Base-by-base conservation (phyloP, 306 rosid species). In the Begonia masoniana region DNA sequence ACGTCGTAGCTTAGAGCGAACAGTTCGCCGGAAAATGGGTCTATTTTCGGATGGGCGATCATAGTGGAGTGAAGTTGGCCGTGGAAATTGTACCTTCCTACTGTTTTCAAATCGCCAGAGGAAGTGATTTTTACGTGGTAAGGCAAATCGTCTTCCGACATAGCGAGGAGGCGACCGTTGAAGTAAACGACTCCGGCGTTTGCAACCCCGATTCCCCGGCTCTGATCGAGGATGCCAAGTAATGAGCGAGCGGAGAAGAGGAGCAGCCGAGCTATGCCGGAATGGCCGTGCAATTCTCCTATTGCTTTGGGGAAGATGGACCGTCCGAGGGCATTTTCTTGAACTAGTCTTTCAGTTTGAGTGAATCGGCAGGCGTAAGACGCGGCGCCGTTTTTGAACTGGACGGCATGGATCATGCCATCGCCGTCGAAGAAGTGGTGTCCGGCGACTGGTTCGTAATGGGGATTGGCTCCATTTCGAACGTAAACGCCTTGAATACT, bases 401-500 rank as follows among this genome's bases (percentile, higher is more conserved):
- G 52, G 1, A 91, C 77, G 13, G 96, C 92, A 60, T 91, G 99
- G 39, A 91, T 82, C 99, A 91, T 91, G 41, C 99, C 99, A 61
- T 91, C 99, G 3, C 99, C 99, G 71, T 91, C 99, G 58, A 91
- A 91, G 61, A 91, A 72, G 73, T 91, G 99, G 75, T 91, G 99
- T 0, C 99, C 99, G 31, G 94, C 87, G 1, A 64, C 56, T 0
- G 99, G 99, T 50, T 86, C 94, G 62, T 85, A 59, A 10, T 69
- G 84, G 0, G 99, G 99, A 75, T 91, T 91, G 0, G 99, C 99
- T 9, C 99, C 99, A 76, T 91, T 91, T 2, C 99, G 62, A 4
- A 91, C 83, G 64, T 91, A 91, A 4, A 86, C 77, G 0, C 99
- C 99, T 7, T 68, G 81, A 76, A 91, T 79, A 80, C 84, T 64